Evolutionary conservation across 2,329 filamentous ascomycete species (phyloP).

Genomic region (Epichloe uncinata): DNA sequence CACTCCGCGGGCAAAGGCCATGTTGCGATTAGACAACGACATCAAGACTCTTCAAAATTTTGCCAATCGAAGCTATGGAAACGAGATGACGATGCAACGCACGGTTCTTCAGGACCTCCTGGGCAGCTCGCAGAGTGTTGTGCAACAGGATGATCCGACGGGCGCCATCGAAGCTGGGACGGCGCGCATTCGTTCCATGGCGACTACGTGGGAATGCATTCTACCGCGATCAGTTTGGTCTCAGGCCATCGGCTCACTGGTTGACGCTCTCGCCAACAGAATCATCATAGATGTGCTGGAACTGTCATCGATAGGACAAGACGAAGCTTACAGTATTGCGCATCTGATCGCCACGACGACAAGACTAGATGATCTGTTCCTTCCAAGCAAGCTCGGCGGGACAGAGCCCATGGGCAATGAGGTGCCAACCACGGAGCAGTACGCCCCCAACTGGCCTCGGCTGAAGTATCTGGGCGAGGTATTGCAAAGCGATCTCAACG

Average conservation of each 20-base stretch:
- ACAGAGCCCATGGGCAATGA: constrained; percentile 20
- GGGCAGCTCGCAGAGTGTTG: constrained; percentile 45
- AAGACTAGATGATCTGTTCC: constrained; percentile 46
- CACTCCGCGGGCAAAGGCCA: constrained; percentile 32
- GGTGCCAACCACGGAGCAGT: constrained; percentile 44
- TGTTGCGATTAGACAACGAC: constrained; percentile 47
- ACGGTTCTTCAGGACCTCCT: constrained; percentile 48
- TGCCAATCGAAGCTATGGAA: constrained; percentile 46
- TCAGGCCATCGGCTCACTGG: constrained; percentile 47
- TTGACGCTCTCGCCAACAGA: constrained; percentile 45
- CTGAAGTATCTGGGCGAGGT: constrained; percentile 52
- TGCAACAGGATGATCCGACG: constrained; percentile 42
- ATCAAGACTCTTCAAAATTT: constrained; percentile 46
- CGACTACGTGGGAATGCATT: constrained; percentile 43
- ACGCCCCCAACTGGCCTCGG: constrained; percentile 47
- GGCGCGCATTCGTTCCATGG: constrained; percentile 38
- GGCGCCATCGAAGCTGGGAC: constrained; percentile 40
- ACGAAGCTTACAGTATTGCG: constrained; percentile 50
- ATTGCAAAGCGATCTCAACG: constrained; percentile 51
- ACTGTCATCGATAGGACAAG: constrained; percentile 45
- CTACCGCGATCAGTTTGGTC: constrained; percentile 48
- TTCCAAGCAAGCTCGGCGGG: constrained; percentile 27
- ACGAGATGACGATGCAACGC: constrained; percentile 47
- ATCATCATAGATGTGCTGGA: constrained; percentile 50
- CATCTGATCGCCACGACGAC: constrained; percentile 44